Evolutionary conservation across 169 alveolate genomes (phyloP).

Genomic region (Plasmodium sp.): DNA sequence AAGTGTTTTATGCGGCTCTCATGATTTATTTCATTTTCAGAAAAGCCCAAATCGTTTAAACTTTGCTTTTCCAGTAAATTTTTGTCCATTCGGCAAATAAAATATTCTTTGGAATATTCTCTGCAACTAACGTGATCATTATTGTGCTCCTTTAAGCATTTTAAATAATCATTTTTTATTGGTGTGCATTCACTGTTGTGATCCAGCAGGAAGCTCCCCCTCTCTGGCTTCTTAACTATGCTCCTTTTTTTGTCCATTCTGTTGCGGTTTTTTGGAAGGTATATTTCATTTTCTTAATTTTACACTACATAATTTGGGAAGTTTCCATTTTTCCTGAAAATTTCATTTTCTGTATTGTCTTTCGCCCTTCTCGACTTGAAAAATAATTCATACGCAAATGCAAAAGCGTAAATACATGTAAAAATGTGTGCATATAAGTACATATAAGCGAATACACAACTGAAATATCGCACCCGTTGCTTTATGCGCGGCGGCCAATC

Average conservation of each 20-base stretch:
- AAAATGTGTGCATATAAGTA: background rate
- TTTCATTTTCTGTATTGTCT: background rate
- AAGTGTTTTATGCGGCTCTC: conserved; percentile 52
- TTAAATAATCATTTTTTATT: conserved; percentile 60
- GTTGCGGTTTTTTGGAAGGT: background rate
- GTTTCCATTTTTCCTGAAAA: background rate
- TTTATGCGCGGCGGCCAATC: background rate
- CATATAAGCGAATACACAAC: background rate
- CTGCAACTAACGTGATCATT: conserved; percentile 76
- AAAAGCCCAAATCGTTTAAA: conserved; percentile 58
- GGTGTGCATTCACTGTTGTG: conserved; percentile 75
- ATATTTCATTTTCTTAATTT: background rate
- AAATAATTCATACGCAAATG: background rate
- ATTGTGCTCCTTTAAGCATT: conserved; percentile 65
- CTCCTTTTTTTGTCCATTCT: conserved; percentile 54
- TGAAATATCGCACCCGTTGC: background rate
- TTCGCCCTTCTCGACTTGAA: background rate
- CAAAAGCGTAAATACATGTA: background rate
- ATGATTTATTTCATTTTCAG: conserved; percentile 43
- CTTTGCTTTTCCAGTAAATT: conserved; percentile 67
- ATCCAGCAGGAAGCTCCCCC: conserved; percentile 76
- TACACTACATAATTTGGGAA: background rate
- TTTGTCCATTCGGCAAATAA: conserved; percentile 76
- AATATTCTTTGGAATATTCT: conserved; percentile 74
- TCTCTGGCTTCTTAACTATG: conserved; percentile 74